Evolutionary conservation across 768 basidiomycete species (phyloP), one percentile per base, ranked within the genome.

Genomic region (Hypholoma fasciculare): DNA sequence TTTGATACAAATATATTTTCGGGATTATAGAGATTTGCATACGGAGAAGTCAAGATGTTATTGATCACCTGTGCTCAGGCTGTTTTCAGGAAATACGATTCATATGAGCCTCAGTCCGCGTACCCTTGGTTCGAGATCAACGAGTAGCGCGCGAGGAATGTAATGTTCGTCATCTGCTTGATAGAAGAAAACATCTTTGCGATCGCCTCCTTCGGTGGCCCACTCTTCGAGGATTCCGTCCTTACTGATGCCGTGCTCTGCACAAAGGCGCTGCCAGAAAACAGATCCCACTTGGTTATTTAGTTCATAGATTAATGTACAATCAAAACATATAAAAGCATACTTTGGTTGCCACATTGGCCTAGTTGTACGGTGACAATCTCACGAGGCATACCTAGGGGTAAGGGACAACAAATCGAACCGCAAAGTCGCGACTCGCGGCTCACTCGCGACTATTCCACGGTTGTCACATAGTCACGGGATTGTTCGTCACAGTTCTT

Each of bases 81-180:
- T 36, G 49, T 37, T 39, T 47, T 54, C 20, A 65, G 37, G 36
- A 38, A 39, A 50, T 57, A 46, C 42, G 50, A 43, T 19, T 44
- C 16, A 48, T 26, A 8, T 27, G 17, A 20, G 20, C 7, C 27
- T 44, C 44, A 43, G 27, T 55, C 16, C 49, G 78, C 87, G 71
- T 68, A 97, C 96, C 71, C 97, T 83, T 17, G 97, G 97, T 70
- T 99, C 97, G 26, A 97, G 83, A 74, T 99, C 97, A 59, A 98
- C 87, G 39, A 99, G 82, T 60, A 99, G 96, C 4, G 97, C 94
- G 52, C 97, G 85, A 1, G 97, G 97, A 59, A 99, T 96, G 73
- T 98, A 99, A 67, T 97, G 96, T 71, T 98, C 97, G 68, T 99
- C 97, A 71, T 99, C 97, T n/a, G 97, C 97, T 72, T 98, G 96